phyloP scores from a whole-genome alignment of 1,284 basidiomycete genomes.

The Leccinum fuscescens region DNA sequence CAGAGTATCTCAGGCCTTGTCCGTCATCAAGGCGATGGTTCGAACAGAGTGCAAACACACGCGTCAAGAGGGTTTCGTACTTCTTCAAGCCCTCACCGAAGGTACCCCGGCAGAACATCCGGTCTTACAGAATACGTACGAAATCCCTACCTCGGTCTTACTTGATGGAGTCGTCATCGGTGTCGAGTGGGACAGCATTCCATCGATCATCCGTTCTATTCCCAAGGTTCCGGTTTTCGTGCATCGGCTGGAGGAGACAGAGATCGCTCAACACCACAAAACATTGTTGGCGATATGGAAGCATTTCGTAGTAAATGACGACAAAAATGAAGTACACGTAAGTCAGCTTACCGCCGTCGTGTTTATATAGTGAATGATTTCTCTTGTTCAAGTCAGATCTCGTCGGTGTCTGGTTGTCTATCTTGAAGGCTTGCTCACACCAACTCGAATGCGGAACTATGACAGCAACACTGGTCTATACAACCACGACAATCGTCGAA shows the following conservation, averaged over 20 bases:
- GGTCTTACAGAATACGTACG: constrained; percentile 21
- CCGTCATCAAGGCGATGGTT: constrained; percentile 40
- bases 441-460: constrained; percentile 38
- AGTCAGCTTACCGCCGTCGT: constrained; percentile 14
- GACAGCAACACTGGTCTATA: constrained; percentile 30
- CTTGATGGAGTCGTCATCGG: constrained; percentile 33
- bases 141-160: constrained; percentile 24
- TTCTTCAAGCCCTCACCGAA: constrained; percentile 42
- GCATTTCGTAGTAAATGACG: constrained; percentile 22
- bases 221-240: constrained; percentile 30
- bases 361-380: constrained; percentile 6
- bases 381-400: constrained; percentile 36
- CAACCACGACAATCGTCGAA: constrained; percentile 22
- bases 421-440: constrained; percentile 49
- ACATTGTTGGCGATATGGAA: constrained; percentile 42
- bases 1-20: constrained; percentile 36
- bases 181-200: constrained; percentile 22
- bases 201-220: constrained; percentile 20
- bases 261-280: constrained; percentile 47
- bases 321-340: constrained; percentile 22
- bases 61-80: constrained; percentile 36
- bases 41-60: constrained; percentile 28
- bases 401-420: constrained; percentile 48
- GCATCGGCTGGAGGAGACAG: constrained; percentile 41
- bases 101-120: constrained; percentile 6